Evolutionary conservation across 495 filamentous ascomycete species (phyloP), one percentile per base, ranked within the genome.

Genomic region (Xylaria sp.): DNA sequence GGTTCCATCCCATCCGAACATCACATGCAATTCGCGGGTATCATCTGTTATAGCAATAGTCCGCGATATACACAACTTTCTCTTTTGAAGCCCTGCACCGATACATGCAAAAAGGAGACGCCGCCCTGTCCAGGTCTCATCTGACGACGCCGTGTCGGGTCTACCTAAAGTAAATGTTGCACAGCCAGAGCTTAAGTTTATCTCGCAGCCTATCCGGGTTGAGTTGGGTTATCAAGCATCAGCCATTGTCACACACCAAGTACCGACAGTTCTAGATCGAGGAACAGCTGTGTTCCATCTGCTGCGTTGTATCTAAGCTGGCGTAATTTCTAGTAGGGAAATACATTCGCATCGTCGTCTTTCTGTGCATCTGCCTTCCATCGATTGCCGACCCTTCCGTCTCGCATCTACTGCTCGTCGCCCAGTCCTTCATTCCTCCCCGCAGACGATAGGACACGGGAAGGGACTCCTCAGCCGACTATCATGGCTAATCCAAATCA

Each of bases 401-500:
- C 68, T 41, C 46, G 21, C 37, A 17, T 62, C 50, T 63, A 37
- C 61, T 50, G 31, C 24, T 61, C 50, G 52, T 70, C 24, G 64
- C 44, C 59, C 52, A 17, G 31, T 70, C 43, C 21, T 59, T 52
- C 57, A 46, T 44, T 44, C 44, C 44, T 24, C 37, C 33, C 63
- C 62, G 43, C 35, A 40, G 64, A 17, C 57, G 61, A 29, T 52
- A 31, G 37, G 57, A 43, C 41, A 67, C 40, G 40, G 40, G 17
- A 65, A 53, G 40, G n/a, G 21, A 44, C 61, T 41, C n/a, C 35
- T 68, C 24, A 46, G 55, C 55, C 43, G 64, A 61, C 61, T 68
- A 72, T 76, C 73, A 88, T 88, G 87, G 82, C 85, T 68, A 88
- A 84, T 74, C 80, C 87, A 44, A 87, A 88, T 74, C 91, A 92